Base-by-base conservation (phyloP, 805 yeast genomes). In the Kuraishia ogatae region DNA sequence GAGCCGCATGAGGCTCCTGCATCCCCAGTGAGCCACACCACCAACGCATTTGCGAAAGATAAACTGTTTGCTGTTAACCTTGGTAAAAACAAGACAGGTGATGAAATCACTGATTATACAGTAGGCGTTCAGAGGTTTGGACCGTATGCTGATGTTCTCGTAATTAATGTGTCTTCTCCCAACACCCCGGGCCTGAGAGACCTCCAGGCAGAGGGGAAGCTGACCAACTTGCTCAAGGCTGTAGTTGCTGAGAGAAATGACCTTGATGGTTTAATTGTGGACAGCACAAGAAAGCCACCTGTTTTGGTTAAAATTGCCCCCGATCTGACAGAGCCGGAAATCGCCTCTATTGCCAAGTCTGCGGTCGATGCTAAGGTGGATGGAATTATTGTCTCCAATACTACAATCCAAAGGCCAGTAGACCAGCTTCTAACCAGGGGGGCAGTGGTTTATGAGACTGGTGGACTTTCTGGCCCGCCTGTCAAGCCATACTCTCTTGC, bases 141-240 rank as follows among this genome's bases (percentile, higher is more conserved):
- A 13, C 82, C 84, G 13, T 87, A 76, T 62, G 97, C 98, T 3
- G 98, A 93, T 70, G 91, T 89, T 7, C 74, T 93, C 58, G 93
- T 93, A 20, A 81, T 93, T 60, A 93, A 93, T 64, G 97, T 93
- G 15, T 90, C 97, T 1, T 87, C 96, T 52, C 98, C 98, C 54
- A 93, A 93, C 66, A 93, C 98, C 1, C 98, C 98, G 3, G 97
- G 97, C 1, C 78, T 93, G 61, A 81, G 98, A 64, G 89, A 84
- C 62, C 78, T 93, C 61, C 98, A 93, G 73, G 81, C 74, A 55
- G 96, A 89, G 61, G 76, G 76, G 55, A 88, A 87, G 66, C 78
- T 93, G 57, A 81, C 89, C 7, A 76, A 76, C 39, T 73, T 93
- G 62, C 76, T 93, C 61, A 71, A 79, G 10, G 72, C 83, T 13